Conservation (phyloP, 805 yeast genomes). For the Metschnikowia shivogae region DNA sequence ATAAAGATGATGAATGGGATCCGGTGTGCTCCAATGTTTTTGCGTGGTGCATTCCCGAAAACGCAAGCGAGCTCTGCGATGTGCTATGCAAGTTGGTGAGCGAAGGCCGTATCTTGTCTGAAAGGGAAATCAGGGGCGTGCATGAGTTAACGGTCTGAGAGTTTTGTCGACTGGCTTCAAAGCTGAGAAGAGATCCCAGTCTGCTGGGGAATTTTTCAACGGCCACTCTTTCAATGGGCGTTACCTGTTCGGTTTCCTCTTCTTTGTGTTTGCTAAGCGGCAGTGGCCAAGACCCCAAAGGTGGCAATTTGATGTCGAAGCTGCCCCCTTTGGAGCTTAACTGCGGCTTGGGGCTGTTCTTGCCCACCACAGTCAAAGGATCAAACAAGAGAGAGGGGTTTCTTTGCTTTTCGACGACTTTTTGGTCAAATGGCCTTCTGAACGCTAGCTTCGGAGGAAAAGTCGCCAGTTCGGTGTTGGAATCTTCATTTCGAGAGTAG, state of each 20-base stretch:
- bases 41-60: not conserved
- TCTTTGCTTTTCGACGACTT: not conserved
- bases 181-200: not conserved
- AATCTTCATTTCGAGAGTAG: not conserved
- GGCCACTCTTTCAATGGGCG: not conserved
- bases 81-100: slow-evolving; percentile 28
- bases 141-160: not conserved
- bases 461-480: not conserved
- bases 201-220: not conserved
- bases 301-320: slow-evolving; percentile 1
- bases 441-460: not conserved
- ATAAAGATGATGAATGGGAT: slow-evolving; percentile 30
- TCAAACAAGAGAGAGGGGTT: slow-evolving; percentile 4
- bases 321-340: not conserved
- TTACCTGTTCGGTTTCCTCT: not conserved
- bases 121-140: slow-evolving; percentile 12
- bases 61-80: slow-evolving; percentile 1
- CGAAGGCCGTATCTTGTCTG: slow-evolving; percentile 34
- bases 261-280: not conserved
- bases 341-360: not conserved
- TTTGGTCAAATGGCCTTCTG: slow-evolving; percentile 1
- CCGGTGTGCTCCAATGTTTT: slow-evolving; percentile 22
- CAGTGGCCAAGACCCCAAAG: not conserved
- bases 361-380: slow-evolving; percentile 3
- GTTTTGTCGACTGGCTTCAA: not conserved